Evolutionary conservation across 352 stramenopile genomes (phyloP).

Genomic region (Pythium utonaiense): DNA sequence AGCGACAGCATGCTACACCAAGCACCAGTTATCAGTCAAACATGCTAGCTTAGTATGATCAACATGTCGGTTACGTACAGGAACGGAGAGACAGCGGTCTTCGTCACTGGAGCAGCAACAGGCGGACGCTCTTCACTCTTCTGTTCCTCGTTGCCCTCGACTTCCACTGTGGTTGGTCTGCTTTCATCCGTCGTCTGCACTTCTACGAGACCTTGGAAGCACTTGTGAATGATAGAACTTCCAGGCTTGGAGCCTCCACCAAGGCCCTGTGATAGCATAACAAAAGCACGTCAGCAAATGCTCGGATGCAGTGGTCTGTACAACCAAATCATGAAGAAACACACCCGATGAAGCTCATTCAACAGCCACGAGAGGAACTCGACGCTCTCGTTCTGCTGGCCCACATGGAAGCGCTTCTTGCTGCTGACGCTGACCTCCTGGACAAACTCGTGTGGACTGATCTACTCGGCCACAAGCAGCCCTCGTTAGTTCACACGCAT

Average conservation of each 20-base stretch:
- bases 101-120: slow-evolving; percentile 17
- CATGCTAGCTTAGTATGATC: background rate
- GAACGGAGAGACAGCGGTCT: slow-evolving; percentile 55
- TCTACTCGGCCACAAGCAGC: slow-evolving; percentile 32
- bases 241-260: slow-evolving; percentile 79
- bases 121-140: slow-evolving; percentile 18
- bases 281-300: background rate
- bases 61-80: slow-evolving; percentile 37
- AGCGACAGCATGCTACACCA: slow-evolving; percentile 91
- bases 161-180: slow-evolving; percentile 28
- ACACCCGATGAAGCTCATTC: slow-evolving; percentile 90
- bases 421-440: slow-evolving; percentile 93
- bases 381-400: slow-evolving; percentile 91
- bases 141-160: slow-evolving; percentile 29
- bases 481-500: background rate
- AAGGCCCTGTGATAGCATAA: slow-evolving; percentile 46
- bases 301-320: too few relatives aligned
- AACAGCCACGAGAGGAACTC: slow-evolving; percentile 97
- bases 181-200: slow-evolving; percentile 84
- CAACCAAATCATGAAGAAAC: too few relatives aligned
- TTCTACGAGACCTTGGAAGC: slow-evolving; percentile 95
- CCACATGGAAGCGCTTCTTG: slow-evolving; percentile 96
- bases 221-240: slow-evolving; percentile 94
- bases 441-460: slow-evolving; percentile 95
- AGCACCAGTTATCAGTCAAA: background rate